Base-by-base conservation (phyloP, 208 protist species). In the Hexamita inflata region DNA sequence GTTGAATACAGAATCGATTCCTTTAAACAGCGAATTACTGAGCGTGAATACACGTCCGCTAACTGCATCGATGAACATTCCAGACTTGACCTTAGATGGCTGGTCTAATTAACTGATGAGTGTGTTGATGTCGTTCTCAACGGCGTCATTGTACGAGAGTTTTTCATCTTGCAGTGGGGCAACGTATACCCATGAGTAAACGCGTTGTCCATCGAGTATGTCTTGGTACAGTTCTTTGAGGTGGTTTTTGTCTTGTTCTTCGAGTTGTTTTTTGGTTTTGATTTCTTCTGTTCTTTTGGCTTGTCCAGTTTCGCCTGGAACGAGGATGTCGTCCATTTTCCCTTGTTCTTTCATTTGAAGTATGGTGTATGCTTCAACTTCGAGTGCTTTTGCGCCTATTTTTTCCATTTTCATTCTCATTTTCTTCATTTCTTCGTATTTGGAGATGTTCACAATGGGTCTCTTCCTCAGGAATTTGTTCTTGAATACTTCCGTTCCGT, bases 1-100 rank as follows among this genome's bases (percentile, higher is more conserved):
- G 75, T 90, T 92, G 79, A 92, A 94, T 39, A 93, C 64, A 15
- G 81, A 64, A 74, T 94, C 90, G 34, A 94, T 80, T 11, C 85
- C 86, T 0, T 82, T 84, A 82, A 92, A 94, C 35, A 79, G 78
- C 13, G 67, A 45, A 53, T 88, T 84, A 26, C 68, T 60, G 26
- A 75, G 76, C 0, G 82, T 68, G 32, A 90, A 78, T 0, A 85
- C 68, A 49, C 89, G 77, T 0, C 89, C 91, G 0, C 87, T 91
- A 11, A 86, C 84, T 15, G 90, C 84, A 77, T 94, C 91, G 24
- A 92, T 82, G 76, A 92, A 93, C 4, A 79, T 74, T 29, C 64
- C 64, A 32, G 9, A 45, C 15, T 70, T 59, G 78, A 34, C 15
- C 24, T 40, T 86, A 80, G 34, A 88, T 67, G 64, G 64, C 9